Base-by-base conservation (phyloP, 1,284 basidiomycete species). In the Marasmius fiardii region DNA sequence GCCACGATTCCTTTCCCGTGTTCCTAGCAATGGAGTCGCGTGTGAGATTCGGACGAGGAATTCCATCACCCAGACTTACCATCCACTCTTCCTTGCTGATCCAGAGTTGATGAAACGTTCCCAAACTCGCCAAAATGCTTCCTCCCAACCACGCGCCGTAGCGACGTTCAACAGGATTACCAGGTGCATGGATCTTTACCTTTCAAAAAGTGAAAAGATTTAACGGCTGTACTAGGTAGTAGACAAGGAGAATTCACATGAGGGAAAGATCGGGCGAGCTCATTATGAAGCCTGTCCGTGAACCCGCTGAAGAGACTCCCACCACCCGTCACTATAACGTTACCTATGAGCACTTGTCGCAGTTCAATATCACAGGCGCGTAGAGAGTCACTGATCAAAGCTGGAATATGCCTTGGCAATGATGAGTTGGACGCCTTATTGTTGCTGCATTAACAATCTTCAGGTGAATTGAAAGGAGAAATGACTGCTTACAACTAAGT, bases 51-150 rank as follows among this genome's bases (percentile, higher is more conserved):
- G 2, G 31, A 3, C 34, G 52, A 45, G 41, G 31, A 60, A 35
- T n/a, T 10, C 43, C 48, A 55, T 41, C 43, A 26, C 31, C 16
- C 14, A 34, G 21, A 73, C 82, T 37, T 57, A 89, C 92, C 80
- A 91, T 83, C 87, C 92, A 95, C 67, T 96, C 93, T 69, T 95
- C 92, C 66, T 80, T 85, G 67, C 91, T 93, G 65, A 95, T 92
- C 93, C 93, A 95, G 37, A 95, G 74, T 66, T 98, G 95, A 71
- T 98, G 95, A 82, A 98, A 98, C 14, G 94, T 96, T 26, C 95
- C 95, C 65, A 98, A 73, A 66, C 91, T 94, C 0, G 90, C 93
- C 54, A 98, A 78, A 61, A 98, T 95, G 62, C 91, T 93, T 24
- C 95, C 95, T 16, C 95, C 95, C 7, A 98, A 76, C 95, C 95